Conservation (phyloP, 202 grass and related monocot genomes). For the Setaria viridis region DNA sequence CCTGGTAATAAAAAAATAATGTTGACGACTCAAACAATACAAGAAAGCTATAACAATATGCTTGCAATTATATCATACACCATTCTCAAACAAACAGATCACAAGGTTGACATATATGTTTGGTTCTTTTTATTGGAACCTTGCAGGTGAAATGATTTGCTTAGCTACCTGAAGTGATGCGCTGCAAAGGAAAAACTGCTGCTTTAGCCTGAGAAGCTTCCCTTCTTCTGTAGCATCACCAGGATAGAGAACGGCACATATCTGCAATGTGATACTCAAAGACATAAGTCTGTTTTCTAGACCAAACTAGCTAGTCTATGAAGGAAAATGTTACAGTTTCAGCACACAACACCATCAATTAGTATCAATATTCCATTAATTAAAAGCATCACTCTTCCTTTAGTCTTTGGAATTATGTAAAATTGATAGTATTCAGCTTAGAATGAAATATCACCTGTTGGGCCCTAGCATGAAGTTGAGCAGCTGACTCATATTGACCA, state of each 20-base stretch:
- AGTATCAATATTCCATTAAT: conserved; percentile 15
- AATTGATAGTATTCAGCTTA: conserved; percentile 16
- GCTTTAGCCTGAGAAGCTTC: conserved; percentile 89
- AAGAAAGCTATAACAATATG: conserved; percentile 1
- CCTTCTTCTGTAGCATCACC: conserved; percentile 99
- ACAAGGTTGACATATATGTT: neutral
- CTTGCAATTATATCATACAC: conserved; percentile 7
- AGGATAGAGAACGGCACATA: conserved; percentile 90
- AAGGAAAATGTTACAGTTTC: conserved; percentile 36
- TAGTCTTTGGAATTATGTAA: conserved; percentile 5
- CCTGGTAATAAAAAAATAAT: conserved; percentile 6
- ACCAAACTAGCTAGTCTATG: conserved; percentile 38
- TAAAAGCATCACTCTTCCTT: conserved; percentile 17
- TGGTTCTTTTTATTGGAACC: conserved; percentile 34
- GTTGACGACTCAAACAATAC: conserved; percentile 2
- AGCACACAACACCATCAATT: conserved; percentile 18
- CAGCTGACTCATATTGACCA: conserved; percentile 85
- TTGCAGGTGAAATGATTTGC: conserved; percentile 10
- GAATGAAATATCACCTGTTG: conserved; percentile 72
- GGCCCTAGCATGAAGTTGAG: conserved; percentile 90
- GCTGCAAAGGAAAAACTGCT: conserved; percentile 98
- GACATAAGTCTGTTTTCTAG: neutral
- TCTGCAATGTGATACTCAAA: conserved; percentile 51
- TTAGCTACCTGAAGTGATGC: conserved; percentile 92
- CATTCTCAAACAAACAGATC: conserved; percentile 26